A percentile compares a stretch with the other conserved stretches of the same genome.
Evolutionary conservation across 352 stramenopile genomes (phyloP).

Genomic region (Aphanomyces euteiches): DNA sequence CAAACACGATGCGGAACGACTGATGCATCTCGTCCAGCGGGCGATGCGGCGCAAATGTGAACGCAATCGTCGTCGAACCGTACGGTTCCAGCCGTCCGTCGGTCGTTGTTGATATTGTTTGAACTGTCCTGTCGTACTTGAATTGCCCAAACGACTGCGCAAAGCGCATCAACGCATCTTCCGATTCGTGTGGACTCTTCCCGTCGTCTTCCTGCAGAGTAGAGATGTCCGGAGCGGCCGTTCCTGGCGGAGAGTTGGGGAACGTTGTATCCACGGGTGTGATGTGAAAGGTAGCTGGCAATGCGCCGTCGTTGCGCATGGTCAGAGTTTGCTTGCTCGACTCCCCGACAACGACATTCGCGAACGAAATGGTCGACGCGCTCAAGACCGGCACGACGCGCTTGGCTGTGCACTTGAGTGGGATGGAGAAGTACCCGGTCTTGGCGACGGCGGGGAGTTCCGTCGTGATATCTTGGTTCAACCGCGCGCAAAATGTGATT

Average conservation of each 20-base stretch:
- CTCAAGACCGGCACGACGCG: constrained; percentile 69
- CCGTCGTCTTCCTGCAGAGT: constrained; percentile 18
- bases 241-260: not conserved
- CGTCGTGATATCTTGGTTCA: constrained; percentile 64
- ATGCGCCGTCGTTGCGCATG: constrained; percentile 68
- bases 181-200: not conserved
- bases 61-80: constrained; percentile 18
- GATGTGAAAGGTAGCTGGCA: constrained; percentile 55
- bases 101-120: constrained; percentile 19
- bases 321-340: constrained; percentile 46
- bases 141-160: constrained; percentile 28
- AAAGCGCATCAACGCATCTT: constrained; percentile 25
- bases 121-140: constrained; percentile 18
- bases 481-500: constrained; percentile 61
- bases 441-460: constrained; percentile 62
- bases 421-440: constrained; percentile 74
- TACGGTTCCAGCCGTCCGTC: constrained; percentile 32
- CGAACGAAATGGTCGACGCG: constrained; percentile 47
- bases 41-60: constrained; percentile 34
- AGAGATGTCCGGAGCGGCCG: not conserved
- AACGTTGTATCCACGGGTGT: not conserved
- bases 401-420: constrained; percentile 77
- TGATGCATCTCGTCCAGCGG: constrained; percentile 6
- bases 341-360: constrained; percentile 77
- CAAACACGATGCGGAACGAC: constrained; percentile 34